Conservation (phyloP, 495 filamentous ascomycete species). For the Aspergillus sclerotiicarbonarius region DNA sequence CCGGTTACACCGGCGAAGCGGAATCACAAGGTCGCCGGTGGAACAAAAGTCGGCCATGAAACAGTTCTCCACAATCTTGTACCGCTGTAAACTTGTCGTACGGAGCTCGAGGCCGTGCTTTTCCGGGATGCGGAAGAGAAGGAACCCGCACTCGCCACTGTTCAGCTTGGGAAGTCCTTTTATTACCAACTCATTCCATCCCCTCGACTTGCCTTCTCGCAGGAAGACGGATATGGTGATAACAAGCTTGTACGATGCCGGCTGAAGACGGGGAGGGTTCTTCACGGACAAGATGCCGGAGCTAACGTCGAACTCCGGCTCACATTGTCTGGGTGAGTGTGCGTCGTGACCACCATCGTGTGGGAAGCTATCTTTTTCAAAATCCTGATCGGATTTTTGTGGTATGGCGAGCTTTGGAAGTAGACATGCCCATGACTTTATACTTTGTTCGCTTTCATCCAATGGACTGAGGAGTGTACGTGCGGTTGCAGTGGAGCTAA, state of each 20-base stretch:
- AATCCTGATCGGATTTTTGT: neutral
- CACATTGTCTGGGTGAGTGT: neutral
- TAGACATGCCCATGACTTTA: neutral
- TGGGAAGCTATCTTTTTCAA: neutral
- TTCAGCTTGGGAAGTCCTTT: conserved; percentile 31
- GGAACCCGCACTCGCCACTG: conserved; percentile 24
- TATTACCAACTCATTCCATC: conserved; percentile 32
- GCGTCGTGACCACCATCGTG: neutral
- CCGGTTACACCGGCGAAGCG: conserved; percentile 29
- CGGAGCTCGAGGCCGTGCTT: conserved; percentile 32
- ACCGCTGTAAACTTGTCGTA: conserved; percentile 28
- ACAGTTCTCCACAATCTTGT: conserved; percentile 31
- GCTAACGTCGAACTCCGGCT: conserved; percentile 22
- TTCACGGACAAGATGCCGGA: conserved; percentile 24
- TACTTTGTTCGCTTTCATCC: neutral
- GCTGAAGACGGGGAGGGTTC: conserved; percentile 12
- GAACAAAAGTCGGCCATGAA: conserved; percentile 34
- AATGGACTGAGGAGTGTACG: neutral
- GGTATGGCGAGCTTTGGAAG: neutral
- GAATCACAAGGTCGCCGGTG: conserved; percentile 25
- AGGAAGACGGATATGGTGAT: conserved; percentile 22
- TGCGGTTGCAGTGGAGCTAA: neutral
- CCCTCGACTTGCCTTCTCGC: conserved; percentile 18
- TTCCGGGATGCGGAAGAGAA: conserved; percentile 32
- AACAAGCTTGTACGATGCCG: conserved; percentile 23